Percentiles rank a stretch among this genome's conserved stretches.
phyloP scores from a whole-genome alignment of 2,329 filamentous ascomycete genomes.

The Aaosphaeria arxii region DNA sequence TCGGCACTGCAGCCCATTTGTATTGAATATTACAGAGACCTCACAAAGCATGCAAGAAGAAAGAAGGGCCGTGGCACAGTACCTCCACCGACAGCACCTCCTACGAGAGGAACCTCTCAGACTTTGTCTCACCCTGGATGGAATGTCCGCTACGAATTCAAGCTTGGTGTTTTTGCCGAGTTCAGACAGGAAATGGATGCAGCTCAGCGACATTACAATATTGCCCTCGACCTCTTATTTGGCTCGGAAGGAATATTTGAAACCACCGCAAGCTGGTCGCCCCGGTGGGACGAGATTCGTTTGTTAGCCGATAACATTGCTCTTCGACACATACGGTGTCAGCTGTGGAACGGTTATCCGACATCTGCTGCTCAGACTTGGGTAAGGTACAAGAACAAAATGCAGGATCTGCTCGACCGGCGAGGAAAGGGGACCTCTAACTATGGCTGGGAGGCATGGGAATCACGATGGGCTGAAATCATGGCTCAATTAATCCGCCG shows the following conservation, averaged over 20 bases:
- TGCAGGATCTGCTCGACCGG: slow-evolving; percentile 75
- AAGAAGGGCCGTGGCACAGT: slow-evolving; percentile 78
- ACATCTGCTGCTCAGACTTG: slow-evolving; percentile 77
- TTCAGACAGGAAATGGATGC: slow-evolving; percentile 91
- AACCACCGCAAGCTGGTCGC: slow-evolving; percentile 83
- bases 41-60: slow-evolving; percentile 86
- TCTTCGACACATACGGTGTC: slow-evolving; percentile 76
- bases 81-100: slow-evolving; percentile 77
- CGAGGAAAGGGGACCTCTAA: slow-evolving; percentile 81
- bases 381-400: slow-evolving; percentile 71
- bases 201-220: slow-evolving; percentile 80
- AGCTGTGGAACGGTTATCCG: slow-evolving; percentile 77
- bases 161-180: slow-evolving; percentile 84
- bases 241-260: slow-evolving; percentile 78
- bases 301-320: slow-evolving; percentile 77
- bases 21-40: slow-evolving; percentile 88
- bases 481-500: slow-evolving; percentile 60
- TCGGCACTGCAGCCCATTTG: slow-evolving; percentile 69
- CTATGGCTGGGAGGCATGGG: slow-evolving; percentile 94
- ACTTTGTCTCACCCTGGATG: slow-evolving; percentile 82
- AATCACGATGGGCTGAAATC: slow-evolving; percentile 66
- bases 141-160: slow-evolving; percentile 94
- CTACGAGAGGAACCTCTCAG: slow-evolving; percentile 79
- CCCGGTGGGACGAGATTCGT: slow-evolving; percentile 91
- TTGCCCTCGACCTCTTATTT: slow-evolving; percentile 80